phyloP scores from a whole-genome alignment of 2,329 filamentous ascomycete species.

The Karstenula rhodostoma region DNA sequence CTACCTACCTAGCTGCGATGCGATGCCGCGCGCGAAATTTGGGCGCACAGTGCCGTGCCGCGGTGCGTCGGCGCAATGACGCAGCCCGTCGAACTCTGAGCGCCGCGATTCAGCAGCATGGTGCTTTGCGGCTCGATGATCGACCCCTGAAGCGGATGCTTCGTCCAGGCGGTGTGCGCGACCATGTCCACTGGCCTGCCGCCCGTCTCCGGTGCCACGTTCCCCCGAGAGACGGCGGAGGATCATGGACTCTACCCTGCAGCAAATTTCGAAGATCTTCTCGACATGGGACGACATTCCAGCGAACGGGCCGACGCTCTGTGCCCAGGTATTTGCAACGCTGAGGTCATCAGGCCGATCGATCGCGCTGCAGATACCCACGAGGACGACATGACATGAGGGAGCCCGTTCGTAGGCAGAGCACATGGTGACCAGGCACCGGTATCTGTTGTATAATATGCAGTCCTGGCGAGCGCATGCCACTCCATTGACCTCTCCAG shows the following conservation, averaged over 20 bases:
- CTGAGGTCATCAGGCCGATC: slow-evolving; percentile 5
- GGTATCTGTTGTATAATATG: background rate
- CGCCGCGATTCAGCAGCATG: slow-evolving; percentile 15
- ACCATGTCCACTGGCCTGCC: slow-evolving; percentile 32
- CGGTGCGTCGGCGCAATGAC: slow-evolving; percentile 29
- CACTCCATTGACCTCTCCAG: background rate
- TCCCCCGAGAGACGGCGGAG: slow-evolving; percentile 21
- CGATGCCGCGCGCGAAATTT: slow-evolving; percentile 15
- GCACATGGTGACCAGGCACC: background rate
- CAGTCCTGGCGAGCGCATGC: background rate
- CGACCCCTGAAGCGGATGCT: slow-evolving; percentile 26
- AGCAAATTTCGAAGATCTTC: background rate
- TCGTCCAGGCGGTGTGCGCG: slow-evolving; percentile 40
- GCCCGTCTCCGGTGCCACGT: slow-evolving; percentile 18
- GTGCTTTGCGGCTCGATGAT: slow-evolving; percentile 26
- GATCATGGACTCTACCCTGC: slow-evolving; percentile 12
- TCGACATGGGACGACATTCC: slow-evolving; percentile 6
- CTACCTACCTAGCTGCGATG: background rate
- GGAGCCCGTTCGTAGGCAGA: background rate
- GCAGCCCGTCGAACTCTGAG: slow-evolving; percentile 23
- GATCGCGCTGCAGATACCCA: background rate
- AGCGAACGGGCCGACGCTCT: background rate
- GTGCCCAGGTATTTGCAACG: background rate
- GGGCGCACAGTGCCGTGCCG: slow-evolving; percentile 9
- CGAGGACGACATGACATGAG: background rate